Evolutionary conservation across 257 asterid species (phyloP), one percentile per base, ranked within the genome.

Genomic region (Ilex aquifolium): DNA sequence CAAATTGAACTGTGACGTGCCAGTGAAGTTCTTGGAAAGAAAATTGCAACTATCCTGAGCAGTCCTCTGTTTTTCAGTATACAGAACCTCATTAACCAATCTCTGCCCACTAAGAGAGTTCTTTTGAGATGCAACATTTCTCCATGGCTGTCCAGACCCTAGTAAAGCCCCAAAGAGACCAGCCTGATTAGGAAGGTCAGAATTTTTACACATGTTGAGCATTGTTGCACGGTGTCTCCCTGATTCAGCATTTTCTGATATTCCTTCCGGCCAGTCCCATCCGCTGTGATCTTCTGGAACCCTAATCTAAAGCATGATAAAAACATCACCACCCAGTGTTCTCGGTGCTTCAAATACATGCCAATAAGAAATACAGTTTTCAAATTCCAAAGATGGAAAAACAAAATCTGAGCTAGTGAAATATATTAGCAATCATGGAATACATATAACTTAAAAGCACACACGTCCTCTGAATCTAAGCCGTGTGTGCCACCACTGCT

Each of bases 181-280:
- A 68, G 60, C 56, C 68, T 76, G 74, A 71, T 57, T 42, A 60
- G 63, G 65, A 44, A 31, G 62, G 65, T 66, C 69, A 32, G 76
- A 44, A 63, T 59, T 70, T 69, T 62, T 66, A 31, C 81, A 61
- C 59, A 46, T 49, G 57, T 61, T 58, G 58, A 78, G 69, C 15
- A 57, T 39, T 31, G 65, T 55, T 16, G 64, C 59, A 71, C 12
- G 64, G 65, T 62, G 73, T 57, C 67, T 71, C 57, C 17, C 52
- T 36, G 56, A 52, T 63, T 74, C 77, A 44, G 72, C 44, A 17
- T 76, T 63, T 46, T 63, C 75, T 65, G 88, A 69, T 74, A 68
- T 53, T 71, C 65, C 83, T 60, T 76, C 85, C 63, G 87, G 83
- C 92, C 87, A 85, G 71, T 80, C 92, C 92, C 85, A 85, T 72